Evolutionary conservation across 306 rosid species (phyloP).

Genomic region (Vicia faba): DNA sequence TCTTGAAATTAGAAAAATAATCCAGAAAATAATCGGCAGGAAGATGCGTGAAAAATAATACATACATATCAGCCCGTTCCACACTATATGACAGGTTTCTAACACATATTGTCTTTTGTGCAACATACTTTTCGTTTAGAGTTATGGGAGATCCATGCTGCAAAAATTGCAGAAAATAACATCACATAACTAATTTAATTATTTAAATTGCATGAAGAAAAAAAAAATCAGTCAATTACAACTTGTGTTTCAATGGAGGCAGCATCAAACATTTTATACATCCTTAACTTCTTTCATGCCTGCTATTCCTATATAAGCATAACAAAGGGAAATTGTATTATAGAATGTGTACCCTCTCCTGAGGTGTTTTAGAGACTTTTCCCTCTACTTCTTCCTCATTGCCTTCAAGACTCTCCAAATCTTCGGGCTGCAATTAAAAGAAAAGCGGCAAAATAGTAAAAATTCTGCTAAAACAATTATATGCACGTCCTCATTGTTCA

Average conservation of each 20-base stretch:
- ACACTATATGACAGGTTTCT: conserved; percentile 57
- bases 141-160: conserved; percentile 62
- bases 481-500: background rate
- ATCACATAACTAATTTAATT: background rate
- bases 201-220: background rate
- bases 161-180: conserved; percentile 30
- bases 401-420: conserved; percentile 10
- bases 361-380: conserved; percentile 38
- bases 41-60: background rate
- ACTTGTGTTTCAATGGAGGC: conserved; percentile 39
- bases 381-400: conserved; percentile 29
- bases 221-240: conserved; percentile 34
- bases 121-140: conserved; percentile 34
- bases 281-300: conserved; percentile 43
- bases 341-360: conserved; percentile 42
- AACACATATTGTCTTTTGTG: conserved; percentile 57
- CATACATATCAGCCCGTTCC: conserved; percentile 68
- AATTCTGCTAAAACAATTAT: conserved; percentile 4
- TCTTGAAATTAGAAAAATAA: conserved; percentile 14
- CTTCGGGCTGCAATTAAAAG: conserved; percentile 28
- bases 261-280: conserved; percentile 56
- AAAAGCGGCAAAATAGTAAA: conserved; percentile 6
- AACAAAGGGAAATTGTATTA: conserved; percentile 2
- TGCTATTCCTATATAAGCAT: background rate
- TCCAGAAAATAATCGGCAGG: conserved; percentile 1